Conservation (phyloP, 1,284 basidiomycete genomes). For the Lentinula novae-zelandiae region DNA sequence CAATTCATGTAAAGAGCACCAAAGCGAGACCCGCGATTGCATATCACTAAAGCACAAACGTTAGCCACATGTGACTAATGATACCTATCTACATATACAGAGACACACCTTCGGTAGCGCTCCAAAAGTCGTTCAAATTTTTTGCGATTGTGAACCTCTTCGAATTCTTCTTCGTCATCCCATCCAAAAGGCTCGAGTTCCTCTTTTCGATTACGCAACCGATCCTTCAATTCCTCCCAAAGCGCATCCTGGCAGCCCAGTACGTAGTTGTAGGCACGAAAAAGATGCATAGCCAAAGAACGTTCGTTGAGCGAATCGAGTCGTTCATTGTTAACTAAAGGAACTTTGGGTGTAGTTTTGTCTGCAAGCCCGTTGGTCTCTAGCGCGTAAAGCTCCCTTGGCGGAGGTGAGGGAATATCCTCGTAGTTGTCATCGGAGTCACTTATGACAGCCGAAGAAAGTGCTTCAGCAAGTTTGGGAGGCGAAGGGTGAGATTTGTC, state of each 20-base stretch:
- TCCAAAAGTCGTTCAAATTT: slow-evolving; percentile 65
- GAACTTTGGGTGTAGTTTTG: slow-evolving; percentile 26
- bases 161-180: slow-evolving; percentile 61
- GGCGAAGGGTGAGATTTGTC: slow-evolving; percentile 27
- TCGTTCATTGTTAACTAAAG: slow-evolving; percentile 40
- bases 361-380: slow-evolving; percentile 33
- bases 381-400: slow-evolving; percentile 26
- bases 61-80: neutral
- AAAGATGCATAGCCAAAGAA: slow-evolving; percentile 68
- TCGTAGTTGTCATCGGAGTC: neutral
- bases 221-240: slow-evolving; percentile 73
- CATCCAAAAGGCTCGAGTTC: slow-evolving; percentile 58
- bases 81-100: neutral
- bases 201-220: slow-evolving; percentile 49
- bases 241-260: slow-evolving; percentile 71
- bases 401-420: neutral
- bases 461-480: neutral
- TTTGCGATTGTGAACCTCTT: slow-evolving; percentile 49
- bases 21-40: slow-evolving; percentile 62
- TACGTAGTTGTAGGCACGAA: slow-evolving; percentile 60
- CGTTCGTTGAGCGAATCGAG: slow-evolving; percentile 50
- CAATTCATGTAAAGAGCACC: slow-evolving; percentile 58
- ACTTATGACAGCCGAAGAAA: neutral
- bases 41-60: slow-evolving; percentile 49
- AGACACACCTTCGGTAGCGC: slow-evolving; percentile 53